These are phyloP conservation scores for Cavenderia fasciculata DNA, from an alignment of 78 protist genomes.

Conservation along the genomic window DNA sequence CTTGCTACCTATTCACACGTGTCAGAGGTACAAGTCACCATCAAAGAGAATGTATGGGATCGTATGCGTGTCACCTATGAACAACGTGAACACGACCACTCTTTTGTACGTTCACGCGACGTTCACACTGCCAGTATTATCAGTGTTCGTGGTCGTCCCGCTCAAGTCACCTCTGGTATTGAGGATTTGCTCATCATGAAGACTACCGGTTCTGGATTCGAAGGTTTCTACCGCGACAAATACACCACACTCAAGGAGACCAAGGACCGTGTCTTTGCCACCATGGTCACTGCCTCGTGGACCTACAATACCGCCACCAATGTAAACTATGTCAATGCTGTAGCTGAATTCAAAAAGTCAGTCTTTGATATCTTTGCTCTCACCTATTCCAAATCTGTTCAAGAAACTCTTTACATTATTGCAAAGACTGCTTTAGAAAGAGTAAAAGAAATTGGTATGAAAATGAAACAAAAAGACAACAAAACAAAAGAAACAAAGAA, in stretches of 20 bases:
- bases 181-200: constrained; percentile 74
- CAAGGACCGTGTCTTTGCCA: constrained; percentile 65
- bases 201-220: constrained; percentile 84
- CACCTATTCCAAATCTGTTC: constrained; percentile 60
- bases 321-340: constrained; percentile 17
- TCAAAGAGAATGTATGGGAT: constrained; percentile 72
- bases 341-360: constrained; percentile 18
- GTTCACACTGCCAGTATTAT: constrained; percentile 36
- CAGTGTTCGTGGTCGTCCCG: constrained; percentile 22
- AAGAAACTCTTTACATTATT: constrained; percentile 56
- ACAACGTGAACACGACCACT: constrained; percentile 66
- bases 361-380: constrained; percentile 53
- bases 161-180: constrained; percentile 52
- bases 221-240: constrained; percentile 52
- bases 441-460: constrained; percentile 1
- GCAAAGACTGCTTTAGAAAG: constrained; percentile 36
- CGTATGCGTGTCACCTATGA: constrained; percentile 11
- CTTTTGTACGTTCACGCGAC: constrained; percentile 64
- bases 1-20: constrained; percentile 41
- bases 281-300: constrained; percentile 61
- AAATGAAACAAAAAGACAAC: background rate
- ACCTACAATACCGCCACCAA: constrained; percentile 39
- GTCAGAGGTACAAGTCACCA: constrained; percentile 23
- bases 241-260: constrained; percentile 78
- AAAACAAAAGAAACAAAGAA: background rate